A percentile compares a stretch with the other conserved stretches of the same genome.
Conservation (phyloP, 805 yeast species). For the Clavispora fructus region DNA sequence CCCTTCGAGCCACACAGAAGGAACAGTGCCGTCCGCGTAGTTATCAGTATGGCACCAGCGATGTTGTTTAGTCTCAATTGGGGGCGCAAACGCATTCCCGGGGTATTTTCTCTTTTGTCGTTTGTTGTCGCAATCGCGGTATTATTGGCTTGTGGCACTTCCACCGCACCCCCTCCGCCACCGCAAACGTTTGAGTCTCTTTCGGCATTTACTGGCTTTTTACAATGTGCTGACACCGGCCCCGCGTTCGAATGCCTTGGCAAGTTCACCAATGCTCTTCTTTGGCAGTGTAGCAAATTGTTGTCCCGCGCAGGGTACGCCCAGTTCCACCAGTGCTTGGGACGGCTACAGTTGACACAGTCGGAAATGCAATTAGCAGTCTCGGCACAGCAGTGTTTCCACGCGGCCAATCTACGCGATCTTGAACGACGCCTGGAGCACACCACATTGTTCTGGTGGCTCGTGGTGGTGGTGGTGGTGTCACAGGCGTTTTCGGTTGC, state of each 20-base stretch:
- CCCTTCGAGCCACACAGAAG: not conserved
- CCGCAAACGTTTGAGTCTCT: not conserved
- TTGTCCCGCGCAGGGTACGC: not conserved
- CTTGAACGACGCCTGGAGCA: not conserved
- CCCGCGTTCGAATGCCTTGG: not conserved
- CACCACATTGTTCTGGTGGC: not conserved
- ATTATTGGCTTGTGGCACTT: not conserved
- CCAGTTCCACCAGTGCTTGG: not conserved
- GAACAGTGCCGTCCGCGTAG: no score
- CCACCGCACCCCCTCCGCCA: not conserved
- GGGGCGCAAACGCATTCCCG: no score
- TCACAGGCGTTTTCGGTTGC: not conserved
- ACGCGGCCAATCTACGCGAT: slow-evolving; percentile 4
- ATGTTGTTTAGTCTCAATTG: no score
- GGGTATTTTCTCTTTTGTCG: not conserved
- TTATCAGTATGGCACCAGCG: no score
- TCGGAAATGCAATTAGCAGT: not conserved
- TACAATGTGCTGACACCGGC: not conserved
- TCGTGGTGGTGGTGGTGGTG: not conserved
- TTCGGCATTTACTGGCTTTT: not conserved
- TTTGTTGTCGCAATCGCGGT: not conserved
- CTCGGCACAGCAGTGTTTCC: slow-evolving; percentile 9
- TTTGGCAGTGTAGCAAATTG: not conserved
- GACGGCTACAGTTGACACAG: not conserved
- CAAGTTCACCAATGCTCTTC: not conserved